phyloP scores from a whole-genome alignment of 495 filamentous ascomycete genomes.

The Chaetomidium leptoderma region DNA sequence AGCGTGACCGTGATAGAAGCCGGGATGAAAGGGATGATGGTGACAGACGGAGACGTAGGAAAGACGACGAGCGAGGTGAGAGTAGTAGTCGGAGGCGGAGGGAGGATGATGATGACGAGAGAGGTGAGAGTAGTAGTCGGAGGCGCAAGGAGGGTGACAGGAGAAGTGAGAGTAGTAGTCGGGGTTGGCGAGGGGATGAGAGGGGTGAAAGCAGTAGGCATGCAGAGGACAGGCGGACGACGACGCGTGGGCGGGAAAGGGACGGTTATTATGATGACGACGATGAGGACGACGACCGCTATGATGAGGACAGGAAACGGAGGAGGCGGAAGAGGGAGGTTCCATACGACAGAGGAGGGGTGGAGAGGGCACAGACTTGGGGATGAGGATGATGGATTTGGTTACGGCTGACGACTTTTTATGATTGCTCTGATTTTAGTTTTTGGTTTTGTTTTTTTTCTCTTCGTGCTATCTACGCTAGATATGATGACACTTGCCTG shows the following conservation, averaged over 20 bases:
- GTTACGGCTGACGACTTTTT: conserved; percentile 18
- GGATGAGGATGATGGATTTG: conserved; percentile 9
- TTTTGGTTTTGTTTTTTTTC: conserved; percentile 4
- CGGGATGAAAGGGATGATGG: background rate
- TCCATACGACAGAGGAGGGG: background rate
- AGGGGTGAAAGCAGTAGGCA: conserved; percentile 14
- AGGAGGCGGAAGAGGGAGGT: conserved; percentile 14
- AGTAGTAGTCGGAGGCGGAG: background rate
- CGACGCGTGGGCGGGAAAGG: conserved; percentile 1
- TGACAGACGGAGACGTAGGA: background rate
- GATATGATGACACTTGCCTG: conserved; percentile 19
- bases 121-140: conserved; percentile 13
- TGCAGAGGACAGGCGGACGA: conserved; percentile 1
- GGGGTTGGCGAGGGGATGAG: conserved; percentile 4
- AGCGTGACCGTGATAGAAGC: conserved; percentile 9
- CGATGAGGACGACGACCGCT: conserved; percentile 19
- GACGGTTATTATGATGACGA: conserved; percentile 11
- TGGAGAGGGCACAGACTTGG: conserved; percentile 13
- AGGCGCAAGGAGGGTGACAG: background rate
- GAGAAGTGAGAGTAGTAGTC: background rate
- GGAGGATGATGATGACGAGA: conserved; percentile 1
- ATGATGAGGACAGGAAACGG: conserved; percentile 20
- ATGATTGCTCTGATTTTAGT: conserved; percentile 11
- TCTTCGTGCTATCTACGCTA: conserved; percentile 10
- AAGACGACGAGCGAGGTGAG: background rate